Evolutionary conservation across 257 asterid species (phyloP).

Genomic region (Petunia secreta): DNA sequence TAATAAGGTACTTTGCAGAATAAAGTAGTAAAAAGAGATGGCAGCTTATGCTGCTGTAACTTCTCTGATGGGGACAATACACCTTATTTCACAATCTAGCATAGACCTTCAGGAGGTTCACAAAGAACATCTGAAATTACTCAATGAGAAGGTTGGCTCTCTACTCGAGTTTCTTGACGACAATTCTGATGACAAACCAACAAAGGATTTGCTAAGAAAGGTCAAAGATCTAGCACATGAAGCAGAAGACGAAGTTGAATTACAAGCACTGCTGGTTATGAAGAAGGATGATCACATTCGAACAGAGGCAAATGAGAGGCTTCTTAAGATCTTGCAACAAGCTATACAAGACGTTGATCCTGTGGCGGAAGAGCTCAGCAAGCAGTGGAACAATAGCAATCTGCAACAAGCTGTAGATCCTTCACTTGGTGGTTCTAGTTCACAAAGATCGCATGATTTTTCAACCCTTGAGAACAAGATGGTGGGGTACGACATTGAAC

Average conservation of each 20-base stretch:
- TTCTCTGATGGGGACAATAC: conserved; percentile 1
- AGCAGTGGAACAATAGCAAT: background rate
- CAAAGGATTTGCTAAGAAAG: background rate
- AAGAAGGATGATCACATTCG: background rate
- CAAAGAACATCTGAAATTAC: background rate
- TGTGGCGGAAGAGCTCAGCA: background rate
- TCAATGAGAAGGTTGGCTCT: background rate
- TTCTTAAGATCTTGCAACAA: background rate
- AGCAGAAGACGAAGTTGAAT: conserved; percentile 11
- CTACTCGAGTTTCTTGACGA: background rate
- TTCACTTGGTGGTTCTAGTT: background rate
- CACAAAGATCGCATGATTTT: background rate
- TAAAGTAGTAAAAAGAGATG: background rate
- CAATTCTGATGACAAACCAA: background rate
- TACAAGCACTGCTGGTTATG: background rate
- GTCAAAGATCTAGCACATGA: background rate
- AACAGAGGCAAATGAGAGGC: background rate
- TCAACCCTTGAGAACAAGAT: background rate
- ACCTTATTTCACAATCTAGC: background rate
- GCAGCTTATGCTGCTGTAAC: conserved; percentile 1
- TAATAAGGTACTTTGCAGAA: background rate
- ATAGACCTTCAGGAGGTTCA: background rate
- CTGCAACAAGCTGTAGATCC: background rate
- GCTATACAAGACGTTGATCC: background rate
- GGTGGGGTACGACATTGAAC: background rate